phyloP scores from a whole-genome alignment of 2,329 filamentous ascomycete species.

The Botrytis elliptica region DNA sequence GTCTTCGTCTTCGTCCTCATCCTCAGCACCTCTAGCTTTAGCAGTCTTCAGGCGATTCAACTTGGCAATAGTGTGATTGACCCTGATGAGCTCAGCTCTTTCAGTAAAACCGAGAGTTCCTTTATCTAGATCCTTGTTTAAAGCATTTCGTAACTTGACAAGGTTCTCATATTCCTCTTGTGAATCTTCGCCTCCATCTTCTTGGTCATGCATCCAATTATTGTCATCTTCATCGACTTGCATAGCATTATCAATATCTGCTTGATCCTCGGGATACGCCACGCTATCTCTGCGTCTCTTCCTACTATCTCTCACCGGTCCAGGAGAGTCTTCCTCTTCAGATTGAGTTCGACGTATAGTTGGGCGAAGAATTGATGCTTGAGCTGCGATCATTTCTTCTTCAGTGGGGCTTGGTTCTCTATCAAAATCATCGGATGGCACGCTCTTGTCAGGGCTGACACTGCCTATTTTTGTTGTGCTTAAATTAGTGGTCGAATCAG shows the following conservation, averaged over 20 bases:
- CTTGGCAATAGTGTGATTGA: not conserved
- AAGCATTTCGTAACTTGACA: not conserved
- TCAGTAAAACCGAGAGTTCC: not conserved
- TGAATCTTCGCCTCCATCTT: not conserved
- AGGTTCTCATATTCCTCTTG: conserved; percentile 16
- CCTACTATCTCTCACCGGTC: not conserved
- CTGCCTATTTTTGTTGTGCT: not conserved
- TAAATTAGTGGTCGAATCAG: not conserved
- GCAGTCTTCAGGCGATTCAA: conserved; percentile 4
- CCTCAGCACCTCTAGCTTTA: not conserved
- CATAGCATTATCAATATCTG: conserved; percentile 22
- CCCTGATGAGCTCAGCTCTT: not conserved
- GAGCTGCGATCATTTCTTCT: conserved; percentile 18
- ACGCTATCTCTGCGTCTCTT: conserved; percentile 10
- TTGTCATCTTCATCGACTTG: conserved; percentile 15
- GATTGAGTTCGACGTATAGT: not conserved
- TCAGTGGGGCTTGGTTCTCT: not conserved
- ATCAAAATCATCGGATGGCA: not conserved
- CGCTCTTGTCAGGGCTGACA: not conserved
- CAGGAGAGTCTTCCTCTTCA: not conserved
- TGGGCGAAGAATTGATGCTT: not conserved
- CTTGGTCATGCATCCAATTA: conserved; percentile 12
- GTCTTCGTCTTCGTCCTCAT: conserved; percentile 10
- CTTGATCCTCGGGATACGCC: not conserved
- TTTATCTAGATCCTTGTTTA: not conserved